These are phyloP conservation scores for Trifolium fragiferum DNA, from an alignment of 306 rosid species.

Conservation along the genomic window DNA sequence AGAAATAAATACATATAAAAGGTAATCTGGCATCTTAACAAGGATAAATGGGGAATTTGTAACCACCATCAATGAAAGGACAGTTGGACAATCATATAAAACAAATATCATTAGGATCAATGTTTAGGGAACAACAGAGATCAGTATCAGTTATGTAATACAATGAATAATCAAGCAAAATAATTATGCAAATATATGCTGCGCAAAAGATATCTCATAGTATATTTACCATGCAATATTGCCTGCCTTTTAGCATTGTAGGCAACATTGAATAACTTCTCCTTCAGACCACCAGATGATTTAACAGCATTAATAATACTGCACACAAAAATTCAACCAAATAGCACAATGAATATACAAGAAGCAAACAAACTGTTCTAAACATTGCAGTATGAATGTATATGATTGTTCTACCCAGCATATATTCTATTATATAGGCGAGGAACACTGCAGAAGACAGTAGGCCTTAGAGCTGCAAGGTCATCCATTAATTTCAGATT, in stretches of 20 bases:
- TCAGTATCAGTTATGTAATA: constrained; percentile 3
- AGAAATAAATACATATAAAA: constrained; percentile 15
- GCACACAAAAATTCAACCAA: constrained; percentile 42
- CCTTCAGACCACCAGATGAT: constrained; percentile 87
- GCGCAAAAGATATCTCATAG: constrained; percentile 22
- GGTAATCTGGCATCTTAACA: constrained; percentile 8
- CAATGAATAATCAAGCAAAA: constrained; percentile 26
- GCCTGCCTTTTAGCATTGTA: constrained; percentile 94
- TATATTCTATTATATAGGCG: constrained; percentile 96
- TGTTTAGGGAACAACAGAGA: constrained; percentile 20
- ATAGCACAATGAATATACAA: constrained; percentile 40
- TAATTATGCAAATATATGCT: constrained; percentile 1
- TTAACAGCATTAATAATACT: constrained; percentile 84
- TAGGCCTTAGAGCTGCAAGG: constrained; percentile 83
- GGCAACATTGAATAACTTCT: constrained; percentile 89
- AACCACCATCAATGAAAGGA: background rate
- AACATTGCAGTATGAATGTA: constrained; percentile 26
- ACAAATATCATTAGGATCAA: constrained; percentile 33
- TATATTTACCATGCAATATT: constrained; percentile 70
- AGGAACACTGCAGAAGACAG: constrained; percentile 95
- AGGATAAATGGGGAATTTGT: constrained; percentile 17
- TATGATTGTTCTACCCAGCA: constrained; percentile 70
- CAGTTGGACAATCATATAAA: constrained; percentile 16
- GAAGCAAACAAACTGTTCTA: constrained; percentile 32
- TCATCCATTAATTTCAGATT: constrained; percentile 94